Base-by-base conservation (phyloP, 148 eudicot species). In the Vaccinium macrocarpon region DNA sequence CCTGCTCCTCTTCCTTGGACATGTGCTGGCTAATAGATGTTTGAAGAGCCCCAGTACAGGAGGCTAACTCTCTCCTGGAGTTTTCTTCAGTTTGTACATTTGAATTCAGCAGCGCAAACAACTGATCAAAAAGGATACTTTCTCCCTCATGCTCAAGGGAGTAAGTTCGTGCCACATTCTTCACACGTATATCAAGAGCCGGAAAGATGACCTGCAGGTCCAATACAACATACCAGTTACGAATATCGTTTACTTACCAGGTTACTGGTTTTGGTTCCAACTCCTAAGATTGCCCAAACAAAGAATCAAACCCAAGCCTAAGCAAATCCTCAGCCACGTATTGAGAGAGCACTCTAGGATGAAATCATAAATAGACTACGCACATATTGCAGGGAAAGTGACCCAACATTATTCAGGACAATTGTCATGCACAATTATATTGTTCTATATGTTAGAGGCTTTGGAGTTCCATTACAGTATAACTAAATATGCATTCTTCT, bases 1-100 rank as follows among this genome's bases (percentile, higher is more conserved):
- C 98, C 97, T 97, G 99, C 84, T 97, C 96, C 87, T 97, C 99
- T 88, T 97, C 98, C 93, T 95, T 97, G 75, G 97, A 93, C 99
- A 97, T 95, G 89, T 97, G 99, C 88, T 97, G 98, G 88, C 92
- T 90, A 82, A 97, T 93, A 84, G 98, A 95, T 82, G 99, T 97
- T 88, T 91, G 93, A 80, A 97, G 95, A 50, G 98, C 99, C 64
- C 97, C 96, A 2, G 98, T 93, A 85, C 99, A 92, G 80, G 96
- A 97, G 52, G 99, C 99, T 89, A 97, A 81, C 87, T 95, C 98
- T 89, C 97, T 91, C 81, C 92, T 89, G 88, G 89, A 93, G 89
- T 90, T 91, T 89, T 95, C 98, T 76, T 95, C 95, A 79, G 86
- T 89, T 51, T 85, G 91, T 86, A 88, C 87, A 70, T 90, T 87